phyloP scores from a whole-genome alignment of 108 stramenopile species.

The Skeletonema menzelii region DNA sequence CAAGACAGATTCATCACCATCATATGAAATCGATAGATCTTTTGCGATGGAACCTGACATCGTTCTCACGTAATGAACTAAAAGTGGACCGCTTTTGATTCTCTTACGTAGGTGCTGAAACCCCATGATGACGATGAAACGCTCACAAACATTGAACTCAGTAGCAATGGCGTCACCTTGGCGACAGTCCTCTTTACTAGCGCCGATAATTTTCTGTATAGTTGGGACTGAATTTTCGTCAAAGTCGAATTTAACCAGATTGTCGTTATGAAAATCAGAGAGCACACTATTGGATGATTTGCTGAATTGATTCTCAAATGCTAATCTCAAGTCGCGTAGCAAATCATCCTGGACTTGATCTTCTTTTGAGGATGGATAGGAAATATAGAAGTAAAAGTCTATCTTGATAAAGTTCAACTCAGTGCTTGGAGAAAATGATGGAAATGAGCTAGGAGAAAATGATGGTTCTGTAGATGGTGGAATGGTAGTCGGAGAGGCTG shows the following conservation, averaged over 20 bases:
- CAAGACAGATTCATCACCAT: background rate
- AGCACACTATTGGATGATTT: background rate
- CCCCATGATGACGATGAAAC: background rate
- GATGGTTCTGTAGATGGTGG: background rate
- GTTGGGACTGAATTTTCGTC: background rate
- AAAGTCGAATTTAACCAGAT: background rate
- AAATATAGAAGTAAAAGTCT: background rate
- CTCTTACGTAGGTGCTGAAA: background rate
- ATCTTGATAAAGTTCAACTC: background rate
- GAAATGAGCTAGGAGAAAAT: background rate
- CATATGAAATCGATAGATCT: background rate
- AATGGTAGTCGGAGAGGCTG: background rate
- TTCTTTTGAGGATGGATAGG: background rate
- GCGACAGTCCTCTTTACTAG: background rate
- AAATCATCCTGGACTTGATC: background rate
- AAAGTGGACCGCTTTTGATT: background rate
- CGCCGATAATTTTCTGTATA: background rate
- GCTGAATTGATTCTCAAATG: background rate
- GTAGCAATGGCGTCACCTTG: background rate
- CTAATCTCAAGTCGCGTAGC: background rate
- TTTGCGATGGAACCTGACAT: background rate
- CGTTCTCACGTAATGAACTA: background rate
- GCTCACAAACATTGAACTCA: background rate
- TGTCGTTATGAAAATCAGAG: conserved; percentile 1
- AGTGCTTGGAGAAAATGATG: background rate